phyloP scores from a whole-genome alignment of 257 asterid species.

The Penstemon newberryi region DNA sequence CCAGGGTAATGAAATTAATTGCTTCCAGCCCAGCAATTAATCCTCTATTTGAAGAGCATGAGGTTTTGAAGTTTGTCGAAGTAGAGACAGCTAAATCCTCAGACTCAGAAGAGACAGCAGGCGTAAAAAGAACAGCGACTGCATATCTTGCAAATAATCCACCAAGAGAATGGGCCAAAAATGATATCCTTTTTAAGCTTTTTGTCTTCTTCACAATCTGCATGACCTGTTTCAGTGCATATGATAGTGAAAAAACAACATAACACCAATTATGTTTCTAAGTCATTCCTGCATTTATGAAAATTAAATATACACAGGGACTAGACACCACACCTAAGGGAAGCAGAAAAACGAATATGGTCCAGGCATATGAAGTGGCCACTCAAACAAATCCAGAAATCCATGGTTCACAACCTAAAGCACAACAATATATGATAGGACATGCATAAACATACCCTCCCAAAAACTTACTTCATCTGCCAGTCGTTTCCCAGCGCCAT shows the following conservation, averaged over 20 bases:
- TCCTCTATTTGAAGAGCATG: slow-evolving; percentile 36
- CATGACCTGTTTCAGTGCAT: slow-evolving; percentile 51
- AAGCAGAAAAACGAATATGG: too few species aligned
- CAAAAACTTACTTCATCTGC: slow-evolving; percentile 72
- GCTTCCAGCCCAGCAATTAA: slow-evolving; percentile 89
- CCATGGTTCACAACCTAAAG: too few species aligned
- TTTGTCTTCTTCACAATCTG: slow-evolving; percentile 61
- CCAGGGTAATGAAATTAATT: slow-evolving; percentile 84
- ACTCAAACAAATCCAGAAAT: too few species aligned
- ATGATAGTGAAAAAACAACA: slow-evolving; percentile 11
- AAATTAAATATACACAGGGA: too few species aligned
- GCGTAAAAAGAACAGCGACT: slow-evolving; percentile 62
- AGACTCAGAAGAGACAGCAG: slow-evolving; percentile 21
- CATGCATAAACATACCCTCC: too few species aligned
- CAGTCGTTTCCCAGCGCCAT: slow-evolving; percentile 83
- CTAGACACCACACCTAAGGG: too few species aligned
- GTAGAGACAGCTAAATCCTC: too few species aligned
- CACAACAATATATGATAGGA: too few species aligned
- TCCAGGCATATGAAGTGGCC: too few species aligned
- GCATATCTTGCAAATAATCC: slow-evolving; percentile 95
- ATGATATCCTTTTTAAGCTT: slow-evolving; percentile 72
- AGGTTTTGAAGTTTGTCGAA: too few species aligned
- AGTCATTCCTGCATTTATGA: background rate
- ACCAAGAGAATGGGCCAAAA: slow-evolving; percentile 97
- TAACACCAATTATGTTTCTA: background rate